phyloP scores from a whole-genome alignment of 106 monocot species.

The Dioscorea dumetorum region DNA sequence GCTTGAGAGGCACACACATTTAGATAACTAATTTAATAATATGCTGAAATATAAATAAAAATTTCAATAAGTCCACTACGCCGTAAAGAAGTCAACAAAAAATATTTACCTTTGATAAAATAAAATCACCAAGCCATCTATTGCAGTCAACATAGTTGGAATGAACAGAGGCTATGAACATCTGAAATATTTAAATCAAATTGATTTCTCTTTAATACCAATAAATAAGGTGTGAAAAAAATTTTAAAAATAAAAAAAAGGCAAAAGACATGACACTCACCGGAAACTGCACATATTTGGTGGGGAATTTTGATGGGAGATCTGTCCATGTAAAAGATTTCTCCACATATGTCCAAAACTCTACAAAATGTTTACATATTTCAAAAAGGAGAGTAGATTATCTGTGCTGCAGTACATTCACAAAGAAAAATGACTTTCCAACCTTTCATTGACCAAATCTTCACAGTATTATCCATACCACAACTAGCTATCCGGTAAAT shows the following conservation, averaged over 20 bases:
- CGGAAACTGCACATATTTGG: slow-evolving; percentile 99
- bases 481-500: slow-evolving; percentile 94
- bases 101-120: slow-evolving; percentile 75
- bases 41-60: background rate
- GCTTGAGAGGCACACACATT: too few relatives aligned
- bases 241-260: too few relatives aligned
- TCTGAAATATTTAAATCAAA: slow-evolving; percentile 23
- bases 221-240: too few relatives aligned
- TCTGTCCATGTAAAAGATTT: slow-evolving; percentile 99
- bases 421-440: background rate
- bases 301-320: slow-evolving; percentile 97
- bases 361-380: slow-evolving; percentile 25
- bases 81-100: too few relatives aligned
- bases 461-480: slow-evolving; percentile 98
- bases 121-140: slow-evolving; percentile 97
- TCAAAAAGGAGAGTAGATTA: too few relatives aligned
- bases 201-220: too few relatives aligned
- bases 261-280: slow-evolving; percentile 33
- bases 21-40: too few relatives aligned
- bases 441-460: slow-evolving; percentile 99
- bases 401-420: too few relatives aligned
- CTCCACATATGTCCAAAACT: slow-evolving; percentile 98
- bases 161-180: slow-evolving; percentile 81
- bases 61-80: background rate
- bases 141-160: slow-evolving; percentile 98